Conservation (phyloP, 352 stramenopile species). For the Pythium phragmiticola region DNA sequence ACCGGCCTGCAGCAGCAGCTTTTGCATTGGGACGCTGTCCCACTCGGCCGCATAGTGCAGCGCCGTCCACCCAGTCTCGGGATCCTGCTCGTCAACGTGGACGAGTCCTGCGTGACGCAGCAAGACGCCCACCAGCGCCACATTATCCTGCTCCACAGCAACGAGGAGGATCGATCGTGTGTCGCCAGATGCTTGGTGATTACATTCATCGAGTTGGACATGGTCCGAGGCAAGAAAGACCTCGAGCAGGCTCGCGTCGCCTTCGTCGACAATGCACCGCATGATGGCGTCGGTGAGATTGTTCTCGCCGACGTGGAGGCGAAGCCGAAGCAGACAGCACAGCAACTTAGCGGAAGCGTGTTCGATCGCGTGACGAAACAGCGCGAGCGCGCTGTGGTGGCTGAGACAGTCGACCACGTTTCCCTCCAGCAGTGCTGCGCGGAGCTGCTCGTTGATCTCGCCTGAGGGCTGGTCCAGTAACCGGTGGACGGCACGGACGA, state of each 20-base stretch:
- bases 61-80: conserved; percentile 22
- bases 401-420: conserved; percentile 12
- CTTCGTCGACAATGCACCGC: conserved; percentile 15
- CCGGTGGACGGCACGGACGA: background rate
- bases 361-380: conserved; percentile 18
- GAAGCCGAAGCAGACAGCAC: background rate
- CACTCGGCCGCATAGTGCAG: conserved; percentile 35
- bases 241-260: conserved; percentile 5
- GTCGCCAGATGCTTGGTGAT: background rate
- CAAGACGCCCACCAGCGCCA: conserved; percentile 5
- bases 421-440: background rate
- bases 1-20: conserved; percentile 28
- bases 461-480: background rate
- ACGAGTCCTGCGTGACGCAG: background rate
- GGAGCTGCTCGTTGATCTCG: background rate
- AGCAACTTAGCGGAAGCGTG: conserved; percentile 9
- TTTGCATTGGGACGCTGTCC: conserved; percentile 25
- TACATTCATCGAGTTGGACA: background rate
- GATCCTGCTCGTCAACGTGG: background rate
- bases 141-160: conserved; percentile 23
- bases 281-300: background rate
- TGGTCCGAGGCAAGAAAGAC: background rate
- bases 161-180: conserved; percentile 9
- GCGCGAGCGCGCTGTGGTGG: background rate
- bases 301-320: background rate